These are phyloP conservation scores for Chamaecrista fasciculata DNA, from an alignment of 306 rosid species.

Conservation along the genomic window DNA sequence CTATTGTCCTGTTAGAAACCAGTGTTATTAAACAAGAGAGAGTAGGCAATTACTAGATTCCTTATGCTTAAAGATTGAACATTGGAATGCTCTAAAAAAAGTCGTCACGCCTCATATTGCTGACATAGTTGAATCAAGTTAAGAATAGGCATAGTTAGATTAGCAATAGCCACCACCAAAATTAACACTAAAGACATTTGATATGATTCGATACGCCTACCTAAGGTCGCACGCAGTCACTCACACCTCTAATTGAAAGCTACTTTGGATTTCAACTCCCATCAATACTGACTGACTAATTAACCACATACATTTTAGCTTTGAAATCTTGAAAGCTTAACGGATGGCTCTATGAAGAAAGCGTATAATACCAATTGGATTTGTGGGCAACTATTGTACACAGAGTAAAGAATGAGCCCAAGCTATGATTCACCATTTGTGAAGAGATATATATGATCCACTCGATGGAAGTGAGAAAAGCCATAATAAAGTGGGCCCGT, in stretches of 20 bases:
- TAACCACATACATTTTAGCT: not conserved
- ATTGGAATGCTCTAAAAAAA: not conserved
- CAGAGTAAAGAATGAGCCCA: constrained; percentile 17
- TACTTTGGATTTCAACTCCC: constrained; percentile 7
- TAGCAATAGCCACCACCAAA: not conserved
- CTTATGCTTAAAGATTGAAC: not conserved
- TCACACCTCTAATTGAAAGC: not conserved
- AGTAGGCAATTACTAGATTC: constrained; percentile 8
- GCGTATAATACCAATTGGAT: not conserved
- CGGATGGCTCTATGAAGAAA: constrained; percentile 5
- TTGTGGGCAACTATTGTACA: constrained; percentile 3
- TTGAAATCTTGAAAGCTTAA: not conserved
- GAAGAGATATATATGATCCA: not conserved
- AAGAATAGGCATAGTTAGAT: not conserved
- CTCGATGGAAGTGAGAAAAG: not conserved
- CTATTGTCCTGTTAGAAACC: constrained; percentile 8
- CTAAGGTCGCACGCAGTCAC: not conserved
- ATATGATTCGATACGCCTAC: not conserved
- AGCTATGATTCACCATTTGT: not conserved
- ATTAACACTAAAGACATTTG: not conserved
- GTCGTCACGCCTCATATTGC: no score
- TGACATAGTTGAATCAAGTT: not conserved
- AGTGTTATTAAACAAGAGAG: not conserved
- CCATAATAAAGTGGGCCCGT: not conserved
- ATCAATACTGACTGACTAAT: constrained; percentile 11